Evolutionary conservation across 83 land plant species (phyloP).

Genomic region (Thuja plicata): DNA sequence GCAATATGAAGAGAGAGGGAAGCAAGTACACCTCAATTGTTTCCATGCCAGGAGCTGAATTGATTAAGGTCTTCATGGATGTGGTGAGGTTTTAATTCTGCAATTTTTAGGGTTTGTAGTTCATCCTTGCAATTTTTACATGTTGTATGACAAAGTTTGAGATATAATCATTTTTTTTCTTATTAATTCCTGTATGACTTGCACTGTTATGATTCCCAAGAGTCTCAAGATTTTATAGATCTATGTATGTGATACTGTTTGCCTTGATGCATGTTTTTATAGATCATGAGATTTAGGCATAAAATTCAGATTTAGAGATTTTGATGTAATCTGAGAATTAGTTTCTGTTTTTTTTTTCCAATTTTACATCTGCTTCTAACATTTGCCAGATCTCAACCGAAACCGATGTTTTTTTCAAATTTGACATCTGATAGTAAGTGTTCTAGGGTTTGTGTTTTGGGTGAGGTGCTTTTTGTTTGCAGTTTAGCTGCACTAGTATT

Average conservation of each 20-base stretch:
- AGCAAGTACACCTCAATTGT: constrained; percentile 71
- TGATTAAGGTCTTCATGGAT: constrained; percentile 79
- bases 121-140: not conserved
- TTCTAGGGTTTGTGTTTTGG: too few species aligned
- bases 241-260: not conserved
- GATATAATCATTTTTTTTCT: too few species aligned
- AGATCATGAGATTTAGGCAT: not conserved
- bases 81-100: constrained; percentile 11
- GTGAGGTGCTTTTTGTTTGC: too few species aligned
- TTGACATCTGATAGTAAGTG: too few species aligned
- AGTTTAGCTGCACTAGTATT: too few species aligned
- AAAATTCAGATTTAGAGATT: too few species aligned
- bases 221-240: not conserved
- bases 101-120: not conserved
- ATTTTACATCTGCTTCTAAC: too few species aligned
- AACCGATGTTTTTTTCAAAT: too few species aligned
- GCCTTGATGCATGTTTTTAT: not conserved
- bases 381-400: too few species aligned
- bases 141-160: too few species aligned
- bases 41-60: constrained; percentile 51
- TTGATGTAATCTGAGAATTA: too few species aligned
- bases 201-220: not conserved
- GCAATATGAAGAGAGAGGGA: constrained; percentile 54
- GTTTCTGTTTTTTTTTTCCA: too few species aligned
- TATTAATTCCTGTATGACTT: not conserved